A percentile compares a stretch with the other conserved stretches of the same genome.
Evolutionary conservation across 2,329 filamentous ascomycete species (phyloP).

Genomic region (Penicillium sp.): DNA sequence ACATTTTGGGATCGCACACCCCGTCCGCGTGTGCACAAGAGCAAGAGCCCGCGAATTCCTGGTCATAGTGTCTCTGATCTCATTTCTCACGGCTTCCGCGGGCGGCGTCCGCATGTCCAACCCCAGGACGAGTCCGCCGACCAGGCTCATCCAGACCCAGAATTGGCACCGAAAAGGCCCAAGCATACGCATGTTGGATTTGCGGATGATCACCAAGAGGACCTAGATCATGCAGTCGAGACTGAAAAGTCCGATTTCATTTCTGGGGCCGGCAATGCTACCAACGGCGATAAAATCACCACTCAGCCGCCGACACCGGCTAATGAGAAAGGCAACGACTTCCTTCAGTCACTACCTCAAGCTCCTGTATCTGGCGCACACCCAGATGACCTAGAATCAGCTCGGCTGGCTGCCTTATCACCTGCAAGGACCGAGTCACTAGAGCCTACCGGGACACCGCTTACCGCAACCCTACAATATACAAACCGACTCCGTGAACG

Average conservation of each 20-base stretch:
- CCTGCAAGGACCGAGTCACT: conserved; percentile 34
- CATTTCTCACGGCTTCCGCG: conserved; percentile 35
- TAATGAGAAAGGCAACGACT: conserved; percentile 16
- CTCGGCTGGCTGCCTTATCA: conserved; percentile 19
- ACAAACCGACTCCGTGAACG: conserved; percentile 66
- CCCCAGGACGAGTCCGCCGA: conserved; percentile 13
- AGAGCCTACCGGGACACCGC: conserved; percentile 23
- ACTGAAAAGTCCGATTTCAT: conserved; percentile 4
- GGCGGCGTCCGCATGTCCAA: conserved; percentile 29
- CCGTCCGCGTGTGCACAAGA: conserved; percentile 41
- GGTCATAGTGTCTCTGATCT: conserved; percentile 39
- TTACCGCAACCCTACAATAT: conserved; percentile 52
- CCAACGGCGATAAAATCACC: not conserved
- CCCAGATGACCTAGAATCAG: conserved; percentile 32
- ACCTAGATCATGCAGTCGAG: conserved; percentile 19
- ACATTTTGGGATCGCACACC: conserved; percentile 93
- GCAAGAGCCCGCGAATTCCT: conserved; percentile 35
- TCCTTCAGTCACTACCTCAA: conserved; percentile 12
- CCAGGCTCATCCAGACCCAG: conserved; percentile 5
- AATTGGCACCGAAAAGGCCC: conserved; percentile 23
- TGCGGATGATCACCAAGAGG: conserved; percentile 35
- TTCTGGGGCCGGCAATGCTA: not conserved
- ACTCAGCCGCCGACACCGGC: conserved; percentile 1
- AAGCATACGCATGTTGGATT: conserved; percentile 59
- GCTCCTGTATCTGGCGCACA: conserved; percentile 1